These are phyloP conservation scores for Leishmania aethiopica DNA, from an alignment of 208 protist genomes.

Conservation along the genomic window DNA sequence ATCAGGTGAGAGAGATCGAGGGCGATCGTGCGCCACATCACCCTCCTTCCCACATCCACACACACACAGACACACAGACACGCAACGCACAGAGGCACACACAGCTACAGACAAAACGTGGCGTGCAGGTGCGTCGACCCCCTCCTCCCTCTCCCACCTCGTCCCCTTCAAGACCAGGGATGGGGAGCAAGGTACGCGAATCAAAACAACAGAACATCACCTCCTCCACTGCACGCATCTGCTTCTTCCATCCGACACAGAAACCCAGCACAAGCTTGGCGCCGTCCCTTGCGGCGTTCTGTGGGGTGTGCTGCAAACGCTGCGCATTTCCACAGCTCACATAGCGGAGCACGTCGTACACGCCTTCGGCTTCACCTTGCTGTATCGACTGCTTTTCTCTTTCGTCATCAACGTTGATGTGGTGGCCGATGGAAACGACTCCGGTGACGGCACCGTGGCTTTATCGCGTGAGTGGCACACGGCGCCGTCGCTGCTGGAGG, in stretches of 20 bases:
- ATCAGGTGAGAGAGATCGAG: background rate
- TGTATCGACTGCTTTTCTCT: background rate
- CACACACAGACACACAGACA: background rate
- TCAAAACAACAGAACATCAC: background rate
- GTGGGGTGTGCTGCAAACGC: background rate
- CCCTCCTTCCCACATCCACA: background rate
- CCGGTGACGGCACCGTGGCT: background rate
- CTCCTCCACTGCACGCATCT: background rate
- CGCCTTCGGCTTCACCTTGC: constrained; percentile 24
- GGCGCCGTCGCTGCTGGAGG: background rate
- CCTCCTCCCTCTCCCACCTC: background rate
- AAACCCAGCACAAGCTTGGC: too few relatives aligned
- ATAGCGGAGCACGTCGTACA: constrained; percentile 18
- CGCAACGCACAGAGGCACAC: background rate
- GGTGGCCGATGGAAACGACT: background rate
- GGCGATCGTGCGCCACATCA: background rate
- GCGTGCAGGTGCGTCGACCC: background rate
- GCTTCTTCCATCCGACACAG: background rate
- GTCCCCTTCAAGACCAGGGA: background rate
- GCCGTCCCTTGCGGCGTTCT: background rate
- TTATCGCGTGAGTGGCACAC: background rate
- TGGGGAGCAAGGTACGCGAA: background rate
- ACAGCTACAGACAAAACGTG: background rate
- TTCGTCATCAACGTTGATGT: background rate
- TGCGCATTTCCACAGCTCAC: background rate